Evolutionary conservation across 176 grass and related monocot species (phyloP), one percentile per base, ranked within the genome.

Genomic region (Alloteropsis semialata): DNA sequence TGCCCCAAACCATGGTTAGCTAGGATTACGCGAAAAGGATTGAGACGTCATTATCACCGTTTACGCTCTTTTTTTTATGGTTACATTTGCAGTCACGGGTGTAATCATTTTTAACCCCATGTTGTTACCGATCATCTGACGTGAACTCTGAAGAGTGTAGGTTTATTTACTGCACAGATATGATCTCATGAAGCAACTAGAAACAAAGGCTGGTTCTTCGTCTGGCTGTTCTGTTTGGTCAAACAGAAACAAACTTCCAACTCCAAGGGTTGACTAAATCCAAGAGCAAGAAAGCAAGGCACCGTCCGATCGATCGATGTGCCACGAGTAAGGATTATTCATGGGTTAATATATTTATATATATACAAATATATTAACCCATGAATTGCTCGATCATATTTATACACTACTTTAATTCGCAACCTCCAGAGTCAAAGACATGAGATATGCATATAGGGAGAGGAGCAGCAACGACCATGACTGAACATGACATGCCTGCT

Each of bases 11-110:
- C 38, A 21, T 15, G 29, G 8, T 24, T 81, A 63, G 29, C 43
- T 81, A 62, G n/a, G 67, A 81, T 34, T 12, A 37, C 32, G 36
- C 28, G 77, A 69, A 34, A 76, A 68, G 76, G 70, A 65, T 64
- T 15, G 71, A 45, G 28, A 7, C 53, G n/a, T 29, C 70, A 19
- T 69, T 80, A 43, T 69, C 87, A 5, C n/a, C 32, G 39, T 3
- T 64, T 65, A 30, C 44, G 11, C 21, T 27, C 19, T 42, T 4
- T 29, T 37, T 37, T 37, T 48, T 8, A 25, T 22, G 22, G 34
- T 32, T 69, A 15, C 65, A 11, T 14, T 38, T 74, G 5, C 57
- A n/a, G 44, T 65, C n/a, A 79, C 36, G 3, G 38, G 41, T 34
- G 51, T 13, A 8, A 10, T 30, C 8, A 60, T 22, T 22, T 42